Conservation (phyloP, 2,329 filamentous ascomycete species). For the Hirsutella thompsonii region DNA sequence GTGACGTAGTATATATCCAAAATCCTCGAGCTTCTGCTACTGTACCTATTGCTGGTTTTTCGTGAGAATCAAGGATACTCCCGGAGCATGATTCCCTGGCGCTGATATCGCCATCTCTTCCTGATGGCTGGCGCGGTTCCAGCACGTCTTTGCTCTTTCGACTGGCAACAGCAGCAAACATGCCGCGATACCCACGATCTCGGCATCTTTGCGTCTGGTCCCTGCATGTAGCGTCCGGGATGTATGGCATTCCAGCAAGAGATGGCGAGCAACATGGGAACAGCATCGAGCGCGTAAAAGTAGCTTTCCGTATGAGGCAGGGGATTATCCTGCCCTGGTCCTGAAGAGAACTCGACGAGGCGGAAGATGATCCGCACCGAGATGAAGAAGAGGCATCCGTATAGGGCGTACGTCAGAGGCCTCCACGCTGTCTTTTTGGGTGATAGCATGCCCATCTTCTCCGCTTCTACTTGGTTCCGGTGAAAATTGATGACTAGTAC, state of each 20-base stretch:
- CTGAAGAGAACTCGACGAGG: constrained; percentile 35
- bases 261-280: constrained; percentile 29
- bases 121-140: constrained; percentile 1
- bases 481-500: constrained; percentile 16
- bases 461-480: background rate
- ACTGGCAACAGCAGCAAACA: background rate
- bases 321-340: constrained; percentile 12
- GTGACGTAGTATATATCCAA: too few relatives aligned
- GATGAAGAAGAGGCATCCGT: constrained; percentile 22
- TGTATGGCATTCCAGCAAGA: constrained; percentile 26
- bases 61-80: too few relatives aligned
- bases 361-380: constrained; percentile 40
- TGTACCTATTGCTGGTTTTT: too few relatives aligned
- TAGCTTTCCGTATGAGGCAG: constrained; percentile 24
- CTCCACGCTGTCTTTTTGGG: constrained; percentile 5
- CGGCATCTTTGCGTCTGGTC: constrained; percentile 9
- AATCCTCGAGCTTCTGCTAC: too few relatives aligned
- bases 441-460: background rate
- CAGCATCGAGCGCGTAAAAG: constrained; percentile 32
- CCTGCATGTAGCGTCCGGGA: constrained; percentile 18
- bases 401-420: constrained; percentile 15
- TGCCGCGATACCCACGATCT: background rate
- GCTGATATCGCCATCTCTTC: too few relatives aligned
- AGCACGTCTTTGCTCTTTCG: background rate
- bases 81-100: too few relatives aligned